Base-by-base conservation (phyloP, 2,329 filamentous ascomycete genomes). In the Nigrospora osmanthi region DNA sequence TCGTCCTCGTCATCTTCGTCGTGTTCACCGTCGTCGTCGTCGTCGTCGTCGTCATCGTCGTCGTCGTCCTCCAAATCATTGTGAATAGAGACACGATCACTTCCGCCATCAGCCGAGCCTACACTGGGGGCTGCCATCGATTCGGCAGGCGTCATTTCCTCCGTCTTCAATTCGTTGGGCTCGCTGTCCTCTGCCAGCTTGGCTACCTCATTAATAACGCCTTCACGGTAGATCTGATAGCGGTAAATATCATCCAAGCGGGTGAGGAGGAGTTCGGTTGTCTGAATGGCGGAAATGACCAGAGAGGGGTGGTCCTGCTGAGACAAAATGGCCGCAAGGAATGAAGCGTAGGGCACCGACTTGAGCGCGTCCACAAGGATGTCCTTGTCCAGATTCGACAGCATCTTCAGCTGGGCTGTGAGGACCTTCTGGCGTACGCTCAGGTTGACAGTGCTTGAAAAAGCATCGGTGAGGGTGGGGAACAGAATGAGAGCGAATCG, bases 171-270 rank as follows among this genome's bases (percentile, higher is more conserved):
- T 11, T 62, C 59, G 41, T 75, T 68, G 4, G 60, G 51, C 28
- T 67, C 61, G 11, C 62, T 58, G 42, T 76, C 69, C 42, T 71
- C 64, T 42, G 67, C 84, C 31, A 98, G 71, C 58, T 89, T 91
- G 30, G 81, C 76, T 42, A 98, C 94, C 62, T 98, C 91, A 2
- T 85, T 76, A 54, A 97, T 90, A 37, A 98, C 93, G 33, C 93
- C 93, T 67, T 98, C 94, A 0, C 93, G 87, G 59, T 98, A 95
- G 54, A 98, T 91, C 56, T 98, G 94, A 57, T 96, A 95, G 23
- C 88, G 83, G 60, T 98, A 98, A 30, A 97, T 87, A 17, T 83
- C 76, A 50, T 90, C 88, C 6, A 98, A 71, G 15, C 94, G 83
- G 56, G 83, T 84, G 48, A 96, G 76, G 1, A 98, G 76, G 6